Conservation (phyloP, 352 stramenopile genomes). For the Elongisporangium prolatum region DNA sequence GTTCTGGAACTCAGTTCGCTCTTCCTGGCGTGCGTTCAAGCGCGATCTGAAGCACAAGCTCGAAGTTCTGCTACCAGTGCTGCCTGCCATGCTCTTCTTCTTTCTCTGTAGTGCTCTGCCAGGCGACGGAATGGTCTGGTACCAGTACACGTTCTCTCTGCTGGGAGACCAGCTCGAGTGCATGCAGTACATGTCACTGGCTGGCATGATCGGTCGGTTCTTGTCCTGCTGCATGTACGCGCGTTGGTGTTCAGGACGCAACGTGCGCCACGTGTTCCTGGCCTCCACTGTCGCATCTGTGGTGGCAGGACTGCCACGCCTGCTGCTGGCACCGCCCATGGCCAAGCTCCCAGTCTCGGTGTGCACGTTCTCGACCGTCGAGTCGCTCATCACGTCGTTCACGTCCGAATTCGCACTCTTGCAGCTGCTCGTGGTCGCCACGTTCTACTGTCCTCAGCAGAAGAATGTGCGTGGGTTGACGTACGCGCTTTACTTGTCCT, state of each 20-base stretch:
- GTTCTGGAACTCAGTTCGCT: slow-evolving; percentile 12
- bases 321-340: slow-evolving; percentile 59
- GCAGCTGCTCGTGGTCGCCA: slow-evolving; percentile 79
- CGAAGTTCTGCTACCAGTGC: slow-evolving; percentile 41
- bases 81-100: slow-evolving; percentile 79
- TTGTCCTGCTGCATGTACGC: slow-evolving; percentile 73
- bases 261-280: slow-evolving; percentile 72
- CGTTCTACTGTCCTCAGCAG: slow-evolving; percentile 63
- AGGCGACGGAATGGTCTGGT: slow-evolving; percentile 63
- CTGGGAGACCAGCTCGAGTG: slow-evolving; percentile 55
- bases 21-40: slow-evolving; percentile 45
- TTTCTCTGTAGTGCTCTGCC: slow-evolving; percentile 74
- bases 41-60: slow-evolving; percentile 36
- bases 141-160: slow-evolving; percentile 76
- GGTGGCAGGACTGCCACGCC: slow-evolving; percentile 48
- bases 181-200: slow-evolving; percentile 66
- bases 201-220: slow-evolving; percentile 64
- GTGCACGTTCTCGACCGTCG: slow-evolving; percentile 56
- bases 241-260: slow-evolving; percentile 53
- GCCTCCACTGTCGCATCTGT: slow-evolving; percentile 66
- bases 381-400: slow-evolving; percentile 78
- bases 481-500: slow-evolving; percentile 78
- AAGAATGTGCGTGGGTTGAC: slow-evolving; percentile 61
- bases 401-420: slow-evolving; percentile 77
- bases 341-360: slow-evolving; percentile 50